Conservation (phyloP, 1,284 basidiomycete species). For the Cerioporus squamosus region DNA sequence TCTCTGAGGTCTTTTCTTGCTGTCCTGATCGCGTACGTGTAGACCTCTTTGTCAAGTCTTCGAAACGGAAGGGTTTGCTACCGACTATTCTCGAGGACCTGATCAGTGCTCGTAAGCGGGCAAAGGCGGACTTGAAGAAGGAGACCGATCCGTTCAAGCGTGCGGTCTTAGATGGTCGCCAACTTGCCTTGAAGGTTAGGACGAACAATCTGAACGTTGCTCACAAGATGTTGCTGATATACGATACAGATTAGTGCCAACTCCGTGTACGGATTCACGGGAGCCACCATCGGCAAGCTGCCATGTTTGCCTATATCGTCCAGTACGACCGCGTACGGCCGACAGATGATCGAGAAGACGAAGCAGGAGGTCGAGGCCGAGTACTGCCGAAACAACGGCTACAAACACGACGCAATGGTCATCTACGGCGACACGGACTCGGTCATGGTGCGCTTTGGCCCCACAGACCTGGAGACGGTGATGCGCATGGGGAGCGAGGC, state of each 20-base stretch:
- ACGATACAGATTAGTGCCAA: slow-evolving; percentile 86
- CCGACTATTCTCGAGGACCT: slow-evolving; percentile 94
- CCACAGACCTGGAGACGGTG: slow-evolving; percentile 80
- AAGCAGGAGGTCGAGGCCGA: slow-evolving; percentile 91
- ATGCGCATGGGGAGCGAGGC: slow-evolving; percentile 92
- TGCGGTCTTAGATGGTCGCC: slow-evolving; percentile 92
- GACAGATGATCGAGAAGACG: slow-evolving; percentile 97
- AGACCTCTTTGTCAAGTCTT: slow-evolving; percentile 86
- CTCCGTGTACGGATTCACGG: slow-evolving; percentile 97
- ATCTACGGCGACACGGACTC: slow-evolving; percentile 99
- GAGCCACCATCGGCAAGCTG: slow-evolving; percentile 93
- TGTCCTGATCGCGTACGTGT: neutral
- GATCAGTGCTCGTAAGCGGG: slow-evolving; percentile 88
- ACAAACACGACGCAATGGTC: slow-evolving; percentile 85
- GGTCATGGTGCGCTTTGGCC: slow-evolving; percentile 96
- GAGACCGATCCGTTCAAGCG: slow-evolving; percentile 96
- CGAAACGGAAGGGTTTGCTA: slow-evolving; percentile 82
- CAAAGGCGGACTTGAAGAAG: slow-evolving; percentile 92
- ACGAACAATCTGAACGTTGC: neutral
- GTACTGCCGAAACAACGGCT: slow-evolving; percentile 86
- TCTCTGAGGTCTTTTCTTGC: slow-evolving; percentile 17
- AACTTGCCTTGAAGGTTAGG: slow-evolving; percentile 87
- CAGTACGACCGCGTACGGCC: slow-evolving; percentile 90
- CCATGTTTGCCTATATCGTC: slow-evolving; percentile 95
- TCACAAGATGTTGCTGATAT: neutral